Base-by-base conservation (phyloP, 108 stramenopile species). In the Skeletonema potamos region DNA sequence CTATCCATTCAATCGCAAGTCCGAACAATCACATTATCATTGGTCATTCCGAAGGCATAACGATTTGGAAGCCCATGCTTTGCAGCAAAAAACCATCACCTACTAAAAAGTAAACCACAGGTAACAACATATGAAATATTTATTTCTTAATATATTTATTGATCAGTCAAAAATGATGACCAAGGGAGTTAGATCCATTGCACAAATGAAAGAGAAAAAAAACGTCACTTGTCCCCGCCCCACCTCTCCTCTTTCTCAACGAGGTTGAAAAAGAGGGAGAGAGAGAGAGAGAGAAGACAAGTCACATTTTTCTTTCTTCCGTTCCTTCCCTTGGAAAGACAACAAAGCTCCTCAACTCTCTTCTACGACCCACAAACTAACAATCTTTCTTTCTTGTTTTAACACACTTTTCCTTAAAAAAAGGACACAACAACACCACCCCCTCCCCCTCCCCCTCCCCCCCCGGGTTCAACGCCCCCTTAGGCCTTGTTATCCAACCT, bases 401-500 rank as follows among this genome's bases (percentile, higher is more conserved):
- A 15, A 15, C 13, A n/a, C 39, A 41, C 39, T 1, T 8, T 37
- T 41, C 15, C 39, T n/a, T 15, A 41, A 41, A 41, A 51, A 51
- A 24, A 51, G 22, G 22, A 22, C 18, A 22, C 5, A 22, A 9
- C 22, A 4, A 22, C 8, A 24, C 20, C 12, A n/a, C 34, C 34
- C 34, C 34, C 34, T 34, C 34, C 34, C 34, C 34, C 4, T 34
- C 7, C 7, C 7, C 7, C 34, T 34, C 7, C 34, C 34, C 7
- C 4, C 34, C 7, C 4, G 7, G 7, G 34, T 34, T 2, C 37
- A 39, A 13, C 12, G 3, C 15, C 7, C 15, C n/a, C 18, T 68
- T 72, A 79, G n/a, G 83, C 85, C 76, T 89, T 87, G 63, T 87
- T 70, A 65, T 93, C 91, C 18, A 85, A 24, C 39, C 87, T 77